Conservation (phyloP, 495 filamentous ascomycete species). For the Penicillium simplicissimum region DNA sequence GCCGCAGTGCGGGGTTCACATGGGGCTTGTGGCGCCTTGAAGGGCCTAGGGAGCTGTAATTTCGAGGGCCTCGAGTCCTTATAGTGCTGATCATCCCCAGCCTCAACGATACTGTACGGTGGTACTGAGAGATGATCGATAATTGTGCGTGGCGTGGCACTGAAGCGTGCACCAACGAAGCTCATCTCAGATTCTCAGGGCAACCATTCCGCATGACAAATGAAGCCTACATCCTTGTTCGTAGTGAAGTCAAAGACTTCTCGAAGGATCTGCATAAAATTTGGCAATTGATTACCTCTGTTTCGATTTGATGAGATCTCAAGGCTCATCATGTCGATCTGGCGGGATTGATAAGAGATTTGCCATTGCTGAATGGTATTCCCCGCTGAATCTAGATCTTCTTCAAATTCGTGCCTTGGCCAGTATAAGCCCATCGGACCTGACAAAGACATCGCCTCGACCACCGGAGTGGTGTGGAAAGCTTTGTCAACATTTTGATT, state of each 20-base stretch:
- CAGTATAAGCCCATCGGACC: not conserved
- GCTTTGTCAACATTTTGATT: conserved; percentile 5
- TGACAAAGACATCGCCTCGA: not conserved
- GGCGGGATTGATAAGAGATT: not conserved
- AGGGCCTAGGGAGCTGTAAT: not conserved
- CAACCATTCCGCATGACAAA: too few relatives aligned
- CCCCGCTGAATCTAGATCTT: conserved; percentile 2
- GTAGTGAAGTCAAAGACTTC: not conserved
- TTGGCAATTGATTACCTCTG: not conserved
- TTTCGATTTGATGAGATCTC: not conserved
- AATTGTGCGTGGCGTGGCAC: too few relatives aligned
- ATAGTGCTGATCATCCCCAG: not conserved
- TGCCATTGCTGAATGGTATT: not conserved
- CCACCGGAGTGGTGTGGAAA: not conserved
- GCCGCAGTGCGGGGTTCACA: not conserved
- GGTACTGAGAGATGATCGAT: too few relatives aligned
- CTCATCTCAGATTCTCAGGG: too few relatives aligned
- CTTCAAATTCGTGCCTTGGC: not conserved
- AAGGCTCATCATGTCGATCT: not conserved
- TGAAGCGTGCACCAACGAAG: too few relatives aligned
- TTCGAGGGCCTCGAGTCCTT: not conserved
- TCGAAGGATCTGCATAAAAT: not conserved
- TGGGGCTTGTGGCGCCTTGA: not conserved
- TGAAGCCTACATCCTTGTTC: too few relatives aligned
- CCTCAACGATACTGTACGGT: too few relatives aligned